Conservation (phyloP, 257 asterid genomes). For the Thymus mandschuricus region DNA sequence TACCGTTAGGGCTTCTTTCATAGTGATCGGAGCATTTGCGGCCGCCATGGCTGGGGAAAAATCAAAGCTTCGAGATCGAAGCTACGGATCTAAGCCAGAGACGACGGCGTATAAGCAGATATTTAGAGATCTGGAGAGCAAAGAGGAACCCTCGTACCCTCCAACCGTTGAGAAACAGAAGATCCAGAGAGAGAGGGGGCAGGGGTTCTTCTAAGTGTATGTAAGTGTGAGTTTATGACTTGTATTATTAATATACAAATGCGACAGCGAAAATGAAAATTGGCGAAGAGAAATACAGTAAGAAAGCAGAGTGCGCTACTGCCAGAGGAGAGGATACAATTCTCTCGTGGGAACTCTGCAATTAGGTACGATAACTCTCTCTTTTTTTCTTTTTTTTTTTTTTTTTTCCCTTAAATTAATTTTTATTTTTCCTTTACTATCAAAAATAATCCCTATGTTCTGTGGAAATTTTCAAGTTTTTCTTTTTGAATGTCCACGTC, state of each 20-base stretch:
- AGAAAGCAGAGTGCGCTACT: too few species aligned
- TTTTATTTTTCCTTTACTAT: too few species aligned
- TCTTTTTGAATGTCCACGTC: too few species aligned
- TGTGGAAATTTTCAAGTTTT: too few species aligned
- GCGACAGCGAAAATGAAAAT: slow-evolving; percentile 31
- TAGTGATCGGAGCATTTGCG: slow-evolving; percentile 97
- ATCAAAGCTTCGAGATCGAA: slow-evolving; percentile 49
- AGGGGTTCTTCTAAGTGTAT: slow-evolving; percentile 32
- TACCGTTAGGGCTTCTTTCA: slow-evolving; percentile 98
- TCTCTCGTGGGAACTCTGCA: too few species aligned
- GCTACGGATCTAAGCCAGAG: slow-evolving; percentile 55
- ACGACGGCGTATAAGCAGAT: slow-evolving; percentile 35
- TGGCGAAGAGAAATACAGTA: slow-evolving; percentile 25
- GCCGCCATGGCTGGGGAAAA: slow-evolving; percentile 85
- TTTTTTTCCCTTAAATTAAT: too few species aligned
- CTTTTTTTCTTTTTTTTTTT: too few species aligned
- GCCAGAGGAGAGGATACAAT: too few species aligned
- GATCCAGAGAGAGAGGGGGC: slow-evolving; percentile 38
- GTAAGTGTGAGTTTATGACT: background rate
- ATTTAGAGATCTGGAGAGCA: slow-evolving; percentile 50
- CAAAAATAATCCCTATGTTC: too few species aligned
- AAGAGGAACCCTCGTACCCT: slow-evolving; percentile 55
- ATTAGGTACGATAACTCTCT: too few species aligned
- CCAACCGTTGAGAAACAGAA: slow-evolving; percentile 31
- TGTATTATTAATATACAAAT: background rate